These are phyloP conservation scores for Tubosaeta brunneosetosa DNA, from an alignment of 768 basidiomycete species.

Conservation along the genomic window DNA sequence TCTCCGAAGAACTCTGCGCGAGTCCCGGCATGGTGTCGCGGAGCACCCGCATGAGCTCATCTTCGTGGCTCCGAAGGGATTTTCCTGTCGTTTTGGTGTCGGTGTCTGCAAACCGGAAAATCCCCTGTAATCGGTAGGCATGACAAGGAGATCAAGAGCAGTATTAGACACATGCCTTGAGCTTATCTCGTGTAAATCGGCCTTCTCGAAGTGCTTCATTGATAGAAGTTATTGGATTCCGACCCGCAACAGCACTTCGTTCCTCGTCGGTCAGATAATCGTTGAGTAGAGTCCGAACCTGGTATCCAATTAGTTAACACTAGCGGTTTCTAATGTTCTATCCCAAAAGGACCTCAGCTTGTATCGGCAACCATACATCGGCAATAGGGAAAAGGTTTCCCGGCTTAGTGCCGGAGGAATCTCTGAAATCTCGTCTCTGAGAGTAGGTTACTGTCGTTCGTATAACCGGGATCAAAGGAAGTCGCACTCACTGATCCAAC, in stretches of 20 bases:
- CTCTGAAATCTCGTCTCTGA: constrained; percentile 88
- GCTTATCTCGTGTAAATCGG: constrained; percentile 69
- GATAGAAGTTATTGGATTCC: constrained; percentile 89
- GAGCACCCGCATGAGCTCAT: constrained; percentile 75
- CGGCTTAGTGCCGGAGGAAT: constrained; percentile 73
- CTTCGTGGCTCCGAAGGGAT: constrained; percentile 71
- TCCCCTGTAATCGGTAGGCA: constrained; percentile 45
- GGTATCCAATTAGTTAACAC: constrained; percentile 7
- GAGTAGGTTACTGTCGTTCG: constrained; percentile 1
- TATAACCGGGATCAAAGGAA: neutral
- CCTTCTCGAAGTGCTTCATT: constrained; percentile 90
- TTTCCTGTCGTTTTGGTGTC: constrained; percentile 70
- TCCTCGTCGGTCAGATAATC: constrained; percentile 95
- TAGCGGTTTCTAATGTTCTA: neutral
- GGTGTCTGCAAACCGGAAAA: constrained; percentile 91
- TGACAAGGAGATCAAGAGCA: neutral
- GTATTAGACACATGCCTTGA: constrained; percentile 51
- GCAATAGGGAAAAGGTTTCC: constrained; percentile 74
- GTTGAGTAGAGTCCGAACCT: constrained; percentile 80
- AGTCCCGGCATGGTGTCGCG: constrained; percentile 93
- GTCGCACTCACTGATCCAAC: constrained; percentile 76
- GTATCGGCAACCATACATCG: constrained; percentile 86
- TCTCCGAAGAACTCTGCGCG: constrained; percentile 65
- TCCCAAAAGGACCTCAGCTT: constrained; percentile 63
- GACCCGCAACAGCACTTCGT: constrained; percentile 67